These are phyloP conservation scores for Kurtzmaniella quercitrusa DNA, from an alignment of 1,139 yeast genomes.

Conservation along the genomic window DNA sequence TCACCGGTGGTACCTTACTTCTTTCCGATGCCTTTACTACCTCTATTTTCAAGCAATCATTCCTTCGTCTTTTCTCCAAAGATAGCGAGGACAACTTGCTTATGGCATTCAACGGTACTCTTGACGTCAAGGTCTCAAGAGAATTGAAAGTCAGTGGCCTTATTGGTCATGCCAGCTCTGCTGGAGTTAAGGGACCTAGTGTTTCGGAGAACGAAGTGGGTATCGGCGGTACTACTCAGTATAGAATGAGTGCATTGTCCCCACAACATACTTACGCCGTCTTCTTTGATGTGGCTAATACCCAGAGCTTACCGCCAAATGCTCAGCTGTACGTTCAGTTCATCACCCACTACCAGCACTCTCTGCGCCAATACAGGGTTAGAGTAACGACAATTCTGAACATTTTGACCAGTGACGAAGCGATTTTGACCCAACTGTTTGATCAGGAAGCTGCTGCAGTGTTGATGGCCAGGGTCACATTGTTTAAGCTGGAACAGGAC, in stretches of 20 bases:
- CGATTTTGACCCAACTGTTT: conserved; percentile 60
- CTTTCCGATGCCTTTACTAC: conserved; percentile 95
- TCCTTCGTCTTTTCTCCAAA: conserved; percentile 78
- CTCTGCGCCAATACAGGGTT: conserved; percentile 76
- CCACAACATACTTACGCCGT: conserved; percentile 86
- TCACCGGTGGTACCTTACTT: conserved; percentile 90
- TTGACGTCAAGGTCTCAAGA: conserved; percentile 84
- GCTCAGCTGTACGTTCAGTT: conserved; percentile 63
- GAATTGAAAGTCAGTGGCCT: conserved; percentile 89
- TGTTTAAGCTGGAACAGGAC: conserved; percentile 77
- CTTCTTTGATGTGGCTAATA: conserved; percentile 79
- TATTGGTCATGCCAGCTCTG: conserved; percentile 88
- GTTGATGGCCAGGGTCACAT: conserved; percentile 89
- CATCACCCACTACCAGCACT: conserved; percentile 74
- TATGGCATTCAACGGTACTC: conserved; percentile 83
- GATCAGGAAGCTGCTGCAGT: conserved; percentile 99
- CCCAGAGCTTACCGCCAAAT: conserved; percentile 41
- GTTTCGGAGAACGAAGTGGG: conserved; percentile 94
- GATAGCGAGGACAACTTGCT: conserved; percentile 80
- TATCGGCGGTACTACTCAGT: conserved; percentile 83
- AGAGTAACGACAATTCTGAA: conserved; percentile 88
- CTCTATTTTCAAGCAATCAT: conserved; percentile 91
- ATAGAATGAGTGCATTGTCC: conserved; percentile 77
- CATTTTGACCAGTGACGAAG: conserved; percentile 49
- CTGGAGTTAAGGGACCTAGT: conserved; percentile 57